Conservation (phyloP, 1,284 basidiomycete species). For the Cryptococcus hybrid region DNA sequence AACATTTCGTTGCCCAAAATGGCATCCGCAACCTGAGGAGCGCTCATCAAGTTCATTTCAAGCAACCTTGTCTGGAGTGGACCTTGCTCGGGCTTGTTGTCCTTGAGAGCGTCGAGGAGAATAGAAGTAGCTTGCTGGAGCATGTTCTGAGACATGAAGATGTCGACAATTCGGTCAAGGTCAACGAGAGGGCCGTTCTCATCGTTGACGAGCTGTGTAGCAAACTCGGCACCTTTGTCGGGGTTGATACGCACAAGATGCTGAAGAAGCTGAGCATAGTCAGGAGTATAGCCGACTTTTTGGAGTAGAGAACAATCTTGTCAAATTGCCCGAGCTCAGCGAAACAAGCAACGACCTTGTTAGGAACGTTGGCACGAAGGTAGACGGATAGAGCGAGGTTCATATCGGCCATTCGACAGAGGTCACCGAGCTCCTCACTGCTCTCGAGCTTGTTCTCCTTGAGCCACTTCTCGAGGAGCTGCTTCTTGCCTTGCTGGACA, state of each 20-base stretch:
- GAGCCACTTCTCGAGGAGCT: conserved; percentile 97
- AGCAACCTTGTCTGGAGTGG: conserved; percentile 94
- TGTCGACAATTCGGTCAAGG: conserved; percentile 92
- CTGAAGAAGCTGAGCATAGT: conserved; percentile 92
- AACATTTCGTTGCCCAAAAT: conserved; percentile 99
- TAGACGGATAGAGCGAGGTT: conserved; percentile 99
- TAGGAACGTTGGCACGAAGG: conserved; percentile 94
- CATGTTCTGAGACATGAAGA: conserved; percentile 99
- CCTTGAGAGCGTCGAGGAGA: conserved; percentile 97
- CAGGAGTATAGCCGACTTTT: conserved; percentile 93
- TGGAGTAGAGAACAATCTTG: conserved; percentile 97
- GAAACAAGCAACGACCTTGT: conserved; percentile 99
- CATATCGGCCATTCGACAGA: conserved; percentile 88
- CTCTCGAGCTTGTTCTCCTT: conserved; percentile 99
- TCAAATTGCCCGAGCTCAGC: conserved; percentile 98
- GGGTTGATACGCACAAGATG: conserved; percentile 97
- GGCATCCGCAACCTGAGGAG: conserved; percentile 98
- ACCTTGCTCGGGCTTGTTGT: conserved; percentile 97
- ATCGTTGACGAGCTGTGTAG: conserved; percentile 91
- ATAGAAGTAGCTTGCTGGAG: conserved; percentile 99
- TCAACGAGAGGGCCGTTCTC: conserved; percentile 91
- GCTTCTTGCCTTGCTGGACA: conserved; percentile 93
- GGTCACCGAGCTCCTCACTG: conserved; percentile 97
- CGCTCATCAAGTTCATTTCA: conserved; percentile 97
- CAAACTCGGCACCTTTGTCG: conserved; percentile 98